Percentiles rank a stretch among this genome's conserved stretches.
These are phyloP conservation scores for Cadophora sp. DNA, from an alignment of 2,329 filamentous ascomycete genomes.

Conservation along the genomic window DNA sequence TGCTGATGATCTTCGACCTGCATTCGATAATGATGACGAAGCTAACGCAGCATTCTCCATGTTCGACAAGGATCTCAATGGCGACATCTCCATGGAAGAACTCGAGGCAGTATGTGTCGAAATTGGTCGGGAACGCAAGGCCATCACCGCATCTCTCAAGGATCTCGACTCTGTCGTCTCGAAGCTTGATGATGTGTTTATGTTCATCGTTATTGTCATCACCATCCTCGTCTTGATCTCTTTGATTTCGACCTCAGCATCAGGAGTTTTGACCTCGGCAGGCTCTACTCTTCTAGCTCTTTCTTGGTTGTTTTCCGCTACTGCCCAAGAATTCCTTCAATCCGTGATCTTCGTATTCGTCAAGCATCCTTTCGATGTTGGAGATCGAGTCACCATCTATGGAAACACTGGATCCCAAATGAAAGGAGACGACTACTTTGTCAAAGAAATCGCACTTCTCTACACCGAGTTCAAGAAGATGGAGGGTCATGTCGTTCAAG, in stretches of 20 bases:
- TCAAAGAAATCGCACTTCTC: slow-evolving; percentile 89
- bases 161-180: slow-evolving; percentile 92
- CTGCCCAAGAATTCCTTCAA: slow-evolving; percentile 92
- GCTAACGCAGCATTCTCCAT: slow-evolving; percentile 88
- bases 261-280: slow-evolving; percentile 86
- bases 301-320: slow-evolving; percentile 91
- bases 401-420: slow-evolving; percentile 83
- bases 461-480: slow-evolving; percentile 99
- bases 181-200: slow-evolving; percentile 87
- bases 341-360: slow-evolving; percentile 95
- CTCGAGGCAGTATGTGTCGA: slow-evolving; percentile 93
- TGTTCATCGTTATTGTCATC: slow-evolving; percentile 84
- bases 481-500: slow-evolving; percentile 95
- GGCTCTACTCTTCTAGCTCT: slow-evolving; percentile 88
- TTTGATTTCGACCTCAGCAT: slow-evolving; percentile 88
- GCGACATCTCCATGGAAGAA: slow-evolving; percentile 95
- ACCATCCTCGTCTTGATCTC: slow-evolving; percentile 87
- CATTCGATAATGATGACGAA: slow-evolving; percentile 84
- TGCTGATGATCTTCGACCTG: slow-evolving; percentile 77
- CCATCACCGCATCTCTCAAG: slow-evolving; percentile 92
- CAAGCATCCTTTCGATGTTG: slow-evolving; percentile 97
- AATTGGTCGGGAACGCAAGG: slow-evolving; percentile 92
- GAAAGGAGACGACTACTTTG: slow-evolving; percentile 91
- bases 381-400: slow-evolving; percentile 90
- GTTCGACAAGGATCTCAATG: slow-evolving; percentile 97